Base-by-base conservation (phyloP, 140 eudicot species). In the Ambrosia hybrid region DNA sequence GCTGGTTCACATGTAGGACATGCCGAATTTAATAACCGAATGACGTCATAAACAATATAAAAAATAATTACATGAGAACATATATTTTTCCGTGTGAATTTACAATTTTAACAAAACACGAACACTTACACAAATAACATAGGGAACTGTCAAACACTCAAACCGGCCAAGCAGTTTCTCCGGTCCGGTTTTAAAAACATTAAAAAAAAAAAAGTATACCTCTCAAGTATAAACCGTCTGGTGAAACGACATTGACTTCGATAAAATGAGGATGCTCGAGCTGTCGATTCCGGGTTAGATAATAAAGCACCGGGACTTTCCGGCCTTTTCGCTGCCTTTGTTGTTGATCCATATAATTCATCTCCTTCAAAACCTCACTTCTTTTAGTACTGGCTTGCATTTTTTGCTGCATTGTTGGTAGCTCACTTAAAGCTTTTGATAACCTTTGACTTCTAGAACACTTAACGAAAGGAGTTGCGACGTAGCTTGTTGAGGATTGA, bases 241-340 rank as follows among this genome's bases (percentile, higher is more conserved):
- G 77, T 5, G 98, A 87, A 14, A 88, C 74, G 58, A 92, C 73
- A 10, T 95, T 69, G 11, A 93, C 97, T 69, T 93, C 96, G 34
- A 93, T 86, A 63, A 93, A 93, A 74, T 93, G 99, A 65, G 99
- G 99, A 81, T 90, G 99, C 72, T 93, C 99, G 2, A 93, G 96
- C 76, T 88, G 99, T 1, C 91, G 89, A 79, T 93, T 93, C 55
- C 89, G 76, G 64, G 85, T 87, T 4, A 93, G 76, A 73, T 93
- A 93, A 73, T 93, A 93, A 41, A 93, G 88, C 38, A 90, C 99
- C 2, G 93, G 83, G 21, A 86, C 99, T 74, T 81, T 90, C 48
- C 86, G 80, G 61, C 49, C 21, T 62, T 67, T 82, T 71, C 38
- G 71, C 17, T 39, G 74, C 38, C 6, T 30, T 30, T 30, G 34